Conservation (phyloP, 495 filamentous ascomycete genomes). For the Endocarpon pusillum region DNA sequence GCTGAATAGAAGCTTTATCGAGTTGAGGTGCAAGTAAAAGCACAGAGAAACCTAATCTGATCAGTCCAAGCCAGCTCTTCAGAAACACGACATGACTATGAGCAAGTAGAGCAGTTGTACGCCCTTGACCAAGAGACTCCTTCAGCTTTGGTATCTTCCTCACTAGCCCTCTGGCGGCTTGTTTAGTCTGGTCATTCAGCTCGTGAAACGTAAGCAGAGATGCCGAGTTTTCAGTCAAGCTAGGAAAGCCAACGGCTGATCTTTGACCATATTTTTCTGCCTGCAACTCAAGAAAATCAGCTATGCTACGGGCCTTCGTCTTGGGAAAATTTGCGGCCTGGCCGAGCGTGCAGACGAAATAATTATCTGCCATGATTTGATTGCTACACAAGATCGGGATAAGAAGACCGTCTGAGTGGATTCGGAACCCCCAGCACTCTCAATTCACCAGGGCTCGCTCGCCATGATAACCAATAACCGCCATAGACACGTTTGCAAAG, state of each 20-base stretch:
- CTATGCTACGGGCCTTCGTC: conserved; percentile 19
- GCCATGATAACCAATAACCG: no score
- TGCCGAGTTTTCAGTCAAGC: conserved; percentile 2
- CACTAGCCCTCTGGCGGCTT: no score
- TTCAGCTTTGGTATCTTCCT: conserved; percentile 1
- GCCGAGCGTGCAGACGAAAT: conserved; percentile 35
- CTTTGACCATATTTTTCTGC: conserved; percentile 13
- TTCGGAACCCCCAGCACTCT: no score
- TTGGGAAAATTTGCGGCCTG: conserved; percentile 21
- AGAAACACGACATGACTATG: conserved; percentile 32
- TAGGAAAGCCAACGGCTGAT: conserved; percentile 29
- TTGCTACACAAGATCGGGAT: no score
- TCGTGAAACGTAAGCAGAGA: conserved; percentile 2
- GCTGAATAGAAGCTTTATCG: conserved; percentile 20
- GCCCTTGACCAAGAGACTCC: conserved; percentile 8
- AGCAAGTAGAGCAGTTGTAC: conserved; percentile 27
- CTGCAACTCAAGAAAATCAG: conserved; percentile 26
- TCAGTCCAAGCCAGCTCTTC: conserved; percentile 33
- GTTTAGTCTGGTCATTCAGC: conserved; percentile 4
- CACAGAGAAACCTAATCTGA: conserved; percentile 28
- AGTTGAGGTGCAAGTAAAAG: conserved; percentile 39
- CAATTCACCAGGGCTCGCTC: no score
- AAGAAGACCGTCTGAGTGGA: no score
- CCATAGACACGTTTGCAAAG: no score
- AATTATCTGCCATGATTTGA: no score